Percentiles rank a stretch among this genome's conserved stretches.
phyloP scores from a whole-genome alignment of 306 rosid species.

The Lathyrus aphaca region DNA sequence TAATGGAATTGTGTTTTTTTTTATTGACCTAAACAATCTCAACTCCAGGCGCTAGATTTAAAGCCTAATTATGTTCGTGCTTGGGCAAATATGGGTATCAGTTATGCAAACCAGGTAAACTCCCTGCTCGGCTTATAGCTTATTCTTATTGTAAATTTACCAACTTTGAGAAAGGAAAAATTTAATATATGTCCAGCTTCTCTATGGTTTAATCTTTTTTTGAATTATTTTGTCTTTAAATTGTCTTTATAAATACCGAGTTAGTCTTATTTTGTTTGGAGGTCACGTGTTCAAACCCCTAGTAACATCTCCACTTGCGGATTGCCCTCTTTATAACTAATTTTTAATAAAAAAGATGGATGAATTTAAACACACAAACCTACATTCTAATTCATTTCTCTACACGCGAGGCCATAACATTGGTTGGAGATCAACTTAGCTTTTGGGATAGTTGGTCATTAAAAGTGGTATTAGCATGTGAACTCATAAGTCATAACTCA shows the following conservation, averaged over 20 bases:
- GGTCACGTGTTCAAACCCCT: no score
- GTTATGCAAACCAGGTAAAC: constrained; percentile 94
- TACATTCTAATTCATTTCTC: no score
- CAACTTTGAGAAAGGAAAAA: constrained; percentile 1
- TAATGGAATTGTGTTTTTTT: constrained; percentile 21
- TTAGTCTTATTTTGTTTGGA: not conserved
- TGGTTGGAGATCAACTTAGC: no score
- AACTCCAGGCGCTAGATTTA: constrained; percentile 85
- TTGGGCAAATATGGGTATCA: constrained; percentile 99
- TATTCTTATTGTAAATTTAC: constrained; percentile 19
- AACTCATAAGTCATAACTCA: no score
- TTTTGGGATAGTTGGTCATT: no score
- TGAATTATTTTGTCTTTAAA: not conserved
- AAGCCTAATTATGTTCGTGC: constrained; percentile 99
- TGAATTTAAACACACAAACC: no score
- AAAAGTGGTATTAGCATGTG: no score
- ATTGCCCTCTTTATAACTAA: no score
- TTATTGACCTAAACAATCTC: constrained; percentile 26
- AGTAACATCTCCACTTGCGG: no score
- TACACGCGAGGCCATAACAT: no score
- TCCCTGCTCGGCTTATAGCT: constrained; percentile 24
- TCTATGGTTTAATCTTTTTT: not conserved
- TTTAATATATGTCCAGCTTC: not conserved
- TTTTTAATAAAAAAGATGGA: no score
- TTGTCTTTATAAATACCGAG: not conserved